Evolutionary conservation across 176 grass and related monocot genomes (phyloP), one percentile per base, ranked within the genome.

Genomic region (Aegilops sharonensis): DNA sequence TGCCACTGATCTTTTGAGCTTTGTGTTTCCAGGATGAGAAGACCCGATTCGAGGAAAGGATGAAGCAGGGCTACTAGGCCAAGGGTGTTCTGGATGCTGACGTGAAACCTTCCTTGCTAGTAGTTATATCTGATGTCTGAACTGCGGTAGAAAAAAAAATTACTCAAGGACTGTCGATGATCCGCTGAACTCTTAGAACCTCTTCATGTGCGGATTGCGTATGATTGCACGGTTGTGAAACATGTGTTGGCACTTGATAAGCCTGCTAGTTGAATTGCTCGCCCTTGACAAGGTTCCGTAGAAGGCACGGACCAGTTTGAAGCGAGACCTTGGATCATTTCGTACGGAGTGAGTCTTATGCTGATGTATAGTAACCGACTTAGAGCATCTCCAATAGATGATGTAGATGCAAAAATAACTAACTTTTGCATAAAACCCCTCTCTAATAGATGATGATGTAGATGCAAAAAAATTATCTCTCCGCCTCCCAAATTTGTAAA

Each of bases 21-120:
- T 17, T 79, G 5, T 60, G 36, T 77, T 85, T 87, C 23, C 80
- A 91, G 85, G 89, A 87, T 35, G 89, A 91, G 68, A 91, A 84
- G 85, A 84, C 23, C 21, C 78, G 85, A 14, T 48, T 21, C 2
- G 89, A 90, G 59, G 81, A 83, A 45, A 77, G 86, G 79, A 7
- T 32, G 72, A 88, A 83, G 79, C 86, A 83, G 72, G 80, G 79
- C 8, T 88, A 88, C 86, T 88, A 88, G 42, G 27, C 52, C 62
- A 57, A 60, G n/a, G 42, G 61, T 45, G 71, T 18, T 42, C 39
- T 54, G 11, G 23, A 56, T 47, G 47, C 4, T 29, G 30, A 57
- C 10, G 10, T 13, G 20, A 17, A 80, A 75, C 21, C 45, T 9
- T 21, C 36, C 4, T 40, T 77, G 29, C 14, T 52, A 6, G 8